Evolutionary conservation across 2,329 filamentous ascomycete species (phyloP), one percentile per base, ranked within the genome.

Genomic region (Karstenula rhodostoma): DNA sequence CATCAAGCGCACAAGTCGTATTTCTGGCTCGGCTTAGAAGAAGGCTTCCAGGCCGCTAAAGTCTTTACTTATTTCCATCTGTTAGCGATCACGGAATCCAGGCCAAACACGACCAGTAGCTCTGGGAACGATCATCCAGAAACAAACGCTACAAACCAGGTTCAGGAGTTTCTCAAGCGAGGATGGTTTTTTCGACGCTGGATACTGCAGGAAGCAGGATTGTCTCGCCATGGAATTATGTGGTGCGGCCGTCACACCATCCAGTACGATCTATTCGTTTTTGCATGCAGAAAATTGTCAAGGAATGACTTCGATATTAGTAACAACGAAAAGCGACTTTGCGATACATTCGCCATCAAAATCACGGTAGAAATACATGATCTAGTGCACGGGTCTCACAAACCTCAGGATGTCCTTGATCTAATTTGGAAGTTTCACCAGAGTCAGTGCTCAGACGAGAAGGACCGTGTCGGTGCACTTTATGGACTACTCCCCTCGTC

Each of bases 201-300:
- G 50, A 53, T 53, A 12, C 42, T 53, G 35, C 50, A 53, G 25
- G 50, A 53, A 27, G 40, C 50, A 2, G 33, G 25, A 43, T 13
- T 44, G 19, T 42, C 50, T 27, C 50, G 25, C 5, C n/a, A 42
- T 42, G 50, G 33, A 22, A 15, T 22, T 2, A 42, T 53, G 35
- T 44, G 40, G 50, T 53, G 50, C 19, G 50, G 50, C 5, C 6
- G 22, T 42, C 25, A 53, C 13, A 42, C 13, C 25, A 25, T 53
- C 15, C 50, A 17, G 5, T 53, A 53, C 13, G 12, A 27, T n/a
- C 7, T 42, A 8, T 53, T 53, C 19, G 50, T 53, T 12, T 10
- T 29, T 22, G 50, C 50, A n/a, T 53, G 50, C 25, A 42, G 35
- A 15, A 27, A 22, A 9, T 22, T 53, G 7, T 5, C 9, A 5